Base-by-base conservation (phyloP, 2,329 filamentous ascomycete genomes). In the Beauveria sp. region DNA sequence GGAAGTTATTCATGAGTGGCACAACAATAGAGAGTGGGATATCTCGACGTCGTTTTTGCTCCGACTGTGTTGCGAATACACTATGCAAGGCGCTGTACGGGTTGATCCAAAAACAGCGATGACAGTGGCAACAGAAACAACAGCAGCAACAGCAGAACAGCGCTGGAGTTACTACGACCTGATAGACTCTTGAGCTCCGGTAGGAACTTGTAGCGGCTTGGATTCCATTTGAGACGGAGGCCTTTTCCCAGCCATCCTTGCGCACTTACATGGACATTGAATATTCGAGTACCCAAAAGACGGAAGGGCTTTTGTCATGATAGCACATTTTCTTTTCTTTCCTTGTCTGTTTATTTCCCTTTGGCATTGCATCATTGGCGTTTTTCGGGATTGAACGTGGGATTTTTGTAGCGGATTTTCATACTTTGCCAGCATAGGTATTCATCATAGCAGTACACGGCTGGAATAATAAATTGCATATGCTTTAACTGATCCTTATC, bases 301-400 rank as follows among this genome's bases (percentile, higher is more conserved):
- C 28, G n/a, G 4, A 18, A n/a, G 42, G n/a, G 12, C 50, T 28
- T 14, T 42, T n/a, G 1, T 20, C 2, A 20, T 40, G 30, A 12
- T 18, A 38, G 24, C 55, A 46, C 24, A 38, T 34, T 42, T 4
- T 45, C 12, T 26, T 18, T 59, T 45, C 26, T 45, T 60, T 49
- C 4, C 16, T 28, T 40, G 18, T 22, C 12, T 28, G 5, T 46
- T 20, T 49, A 3, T 45, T 34, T 40, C 5, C 46, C 16, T 34
- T 9, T 47, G 20, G 58, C 58, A 60, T 60, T 47, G 58, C 58
- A 60, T 60, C 18, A 28, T 16, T 24, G 58, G 58, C 58, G 58
- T 60, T 60, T 3, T 52, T 47, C 20, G 14, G 58, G 46, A 10
- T 51, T 53, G 22, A 18, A 14, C 1, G 4, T 47, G 40, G 26